Base-by-base conservation (phyloP, 441 rosid genomes). In the Adansonia madagascariensis region DNA sequence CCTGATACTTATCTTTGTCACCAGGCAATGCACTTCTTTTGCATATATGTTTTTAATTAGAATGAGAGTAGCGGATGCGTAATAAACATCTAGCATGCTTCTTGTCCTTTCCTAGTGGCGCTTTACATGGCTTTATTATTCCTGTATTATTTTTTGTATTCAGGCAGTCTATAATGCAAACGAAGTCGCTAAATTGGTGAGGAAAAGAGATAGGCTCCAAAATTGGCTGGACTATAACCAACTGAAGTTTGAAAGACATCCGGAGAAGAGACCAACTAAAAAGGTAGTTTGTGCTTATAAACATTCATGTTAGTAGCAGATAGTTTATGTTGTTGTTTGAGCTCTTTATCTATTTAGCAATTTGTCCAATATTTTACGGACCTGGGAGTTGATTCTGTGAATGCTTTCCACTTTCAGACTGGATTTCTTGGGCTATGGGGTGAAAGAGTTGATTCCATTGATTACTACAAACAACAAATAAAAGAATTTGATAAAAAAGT, bases 121-220 rank as follows among this genome's bases (percentile, higher is more conserved):
- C 12, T 41, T 65, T n/a, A 17, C 12, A 9, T 10, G 50, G 50
- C 27, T 65, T 76, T 22, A 12, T 61, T 9, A 41, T 17, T 57
- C 35, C 65, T 56, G 52, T 50, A 43, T 52, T 69, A 18, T 9
- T 63, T 22, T 76, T 46, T 0, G 57, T 73, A 44, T 81, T 80
- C 89, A 94, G 99, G 97, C 87, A 24, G 95, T 94, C 73, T 95
- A 94, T 78, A 83, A 95, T 49, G 98, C 98, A n/a, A 94, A 91
- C 84, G 89, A 80, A 76, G 91, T 85, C 55, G 89, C 92, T 59
- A 90, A 87, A 79, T 85, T 94, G 73, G 97, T 83, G 79, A 89
- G 88, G 73, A 85, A 87, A 87, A 88, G 98, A 81, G 88, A 87
- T 35, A 89, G 91, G 85, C 89, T 94, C 24, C 95, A 80, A 85